A percentile compares a stretch with the other conserved stretches of the same genome.
phyloP scores from a whole-genome alignment of 768 basidiomycete genomes.

The Lactifluus piperatus region DNA sequence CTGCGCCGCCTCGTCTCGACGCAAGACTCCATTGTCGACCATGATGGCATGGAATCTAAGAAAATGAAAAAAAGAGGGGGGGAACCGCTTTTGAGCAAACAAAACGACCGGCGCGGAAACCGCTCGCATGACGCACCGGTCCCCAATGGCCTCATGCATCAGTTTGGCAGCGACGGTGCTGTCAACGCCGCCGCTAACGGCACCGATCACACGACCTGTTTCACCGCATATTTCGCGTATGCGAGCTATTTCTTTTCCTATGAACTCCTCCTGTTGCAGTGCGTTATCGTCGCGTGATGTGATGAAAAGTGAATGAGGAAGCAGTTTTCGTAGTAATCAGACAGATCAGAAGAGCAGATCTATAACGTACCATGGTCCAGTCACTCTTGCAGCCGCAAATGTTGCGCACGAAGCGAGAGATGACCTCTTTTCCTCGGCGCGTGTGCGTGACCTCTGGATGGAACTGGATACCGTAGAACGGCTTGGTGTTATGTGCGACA shows the following conservation, averaged over 20 bases:
- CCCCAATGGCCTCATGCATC: conserved; percentile 99
- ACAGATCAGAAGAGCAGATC: too few species aligned
- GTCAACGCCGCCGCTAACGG: conserved; percentile 95
- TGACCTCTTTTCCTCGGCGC: conserved; percentile 80
- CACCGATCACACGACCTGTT: conserved; percentile 94
- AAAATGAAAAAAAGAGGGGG: too few species aligned
- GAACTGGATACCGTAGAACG: conserved; percentile 95
- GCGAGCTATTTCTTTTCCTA: conserved; percentile 89
- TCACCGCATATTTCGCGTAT: conserved; percentile 93
- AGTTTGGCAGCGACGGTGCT: conserved; percentile 97
- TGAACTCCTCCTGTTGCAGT: conserved; percentile 83
- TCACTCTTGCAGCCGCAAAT: conserved; percentile 74
- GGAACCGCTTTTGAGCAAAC: conserved; percentile 3
- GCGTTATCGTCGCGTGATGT: neutral
- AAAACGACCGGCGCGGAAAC: neutral
- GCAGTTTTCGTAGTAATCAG: too few species aligned
- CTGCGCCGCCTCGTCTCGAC: conserved; percentile 82
- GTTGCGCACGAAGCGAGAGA: conserved; percentile 72
- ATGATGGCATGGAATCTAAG: conserved; percentile 99
- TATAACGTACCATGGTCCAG: conserved; percentile 93
- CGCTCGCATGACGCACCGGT: conserved; percentile 48
- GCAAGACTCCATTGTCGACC: conserved; percentile 98
- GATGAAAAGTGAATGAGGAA: too few species aligned
- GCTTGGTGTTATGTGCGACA: conserved; percentile 81
- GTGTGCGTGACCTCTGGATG: conserved; percentile 98